Percentiles rank a stretch among this genome's conserved stretches.
Conservation (phyloP, 2,329 filamentous ascomycete species). For the Talaromyces atroroseus region DNA sequence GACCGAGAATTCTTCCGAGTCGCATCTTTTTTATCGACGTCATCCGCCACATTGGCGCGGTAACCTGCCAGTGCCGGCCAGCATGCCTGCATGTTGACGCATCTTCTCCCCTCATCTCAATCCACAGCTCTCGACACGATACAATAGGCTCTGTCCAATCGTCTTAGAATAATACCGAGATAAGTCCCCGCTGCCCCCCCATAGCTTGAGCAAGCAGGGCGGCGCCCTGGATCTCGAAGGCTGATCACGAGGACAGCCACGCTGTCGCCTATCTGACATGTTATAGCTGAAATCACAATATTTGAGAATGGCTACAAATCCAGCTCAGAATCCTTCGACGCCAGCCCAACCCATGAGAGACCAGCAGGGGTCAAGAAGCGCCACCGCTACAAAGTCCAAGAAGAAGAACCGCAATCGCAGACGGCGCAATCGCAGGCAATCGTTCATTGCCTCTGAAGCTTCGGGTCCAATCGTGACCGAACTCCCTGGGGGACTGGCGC, state of each 20-base stretch:
- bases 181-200: neutral
- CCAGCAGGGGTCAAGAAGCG: slow-evolving; percentile 10
- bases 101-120: neutral
- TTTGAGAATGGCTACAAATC: slow-evolving; percentile 1
- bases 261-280: slow-evolving; percentile 4
- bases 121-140: neutral
- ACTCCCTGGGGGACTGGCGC: slow-evolving; percentile 22
- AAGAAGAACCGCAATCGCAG: slow-evolving; percentile 71
- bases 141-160: neutral
- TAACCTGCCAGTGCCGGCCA: neutral
- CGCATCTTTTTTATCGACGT: slow-evolving; percentile 5
- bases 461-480: slow-evolving; percentile 30
- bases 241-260: slow-evolving; percentile 3
- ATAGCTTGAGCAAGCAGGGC: neutral
- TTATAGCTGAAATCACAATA: neutral
- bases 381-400: slow-evolving; percentile 49
- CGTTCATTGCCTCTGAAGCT: slow-evolving; percentile 66
- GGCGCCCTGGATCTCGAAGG: neutral
- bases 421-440: slow-evolving; percentile 74
- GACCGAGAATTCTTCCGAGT: too few species aligned
- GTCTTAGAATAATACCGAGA: neutral
- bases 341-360: slow-evolving; percentile 16
- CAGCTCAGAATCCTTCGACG: slow-evolving; percentile 7
- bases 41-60: slow-evolving; percentile 8
- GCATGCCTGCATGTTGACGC: neutral